A percentile compares a stretch with the other conserved stretches of the same genome.
These are phyloP conservation scores for Cryptomeria japonica DNA, from an alignment of 75 land plant species.

Conservation along the genomic window DNA sequence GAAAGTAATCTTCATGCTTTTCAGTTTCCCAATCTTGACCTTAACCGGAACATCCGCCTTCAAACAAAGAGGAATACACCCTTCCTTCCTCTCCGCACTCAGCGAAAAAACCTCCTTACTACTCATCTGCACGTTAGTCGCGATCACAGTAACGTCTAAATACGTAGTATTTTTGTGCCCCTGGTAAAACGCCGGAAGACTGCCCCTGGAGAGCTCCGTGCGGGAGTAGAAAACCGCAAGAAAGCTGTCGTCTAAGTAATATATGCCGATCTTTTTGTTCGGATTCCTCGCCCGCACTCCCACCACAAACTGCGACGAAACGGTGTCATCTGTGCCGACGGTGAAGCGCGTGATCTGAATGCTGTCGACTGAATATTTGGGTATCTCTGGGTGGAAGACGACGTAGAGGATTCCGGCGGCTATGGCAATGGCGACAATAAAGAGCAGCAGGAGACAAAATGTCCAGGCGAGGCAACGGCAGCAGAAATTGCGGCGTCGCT, in stretches of 20 bases:
- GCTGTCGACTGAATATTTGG: neutral
- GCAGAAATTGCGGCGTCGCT: constrained; percentile 24
- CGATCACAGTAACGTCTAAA: constrained; percentile 34
- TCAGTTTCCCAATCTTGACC: too few species aligned
- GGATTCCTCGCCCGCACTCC: too few species aligned
- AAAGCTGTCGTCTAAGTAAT: too few species aligned
- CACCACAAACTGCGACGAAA: constrained; percentile 10
- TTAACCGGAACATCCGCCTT: too few species aligned
- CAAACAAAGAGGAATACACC: too few species aligned
- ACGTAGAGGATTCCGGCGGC: constrained; percentile 34
- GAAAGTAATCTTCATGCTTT: too few species aligned
- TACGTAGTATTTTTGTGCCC: constrained; percentile 45
- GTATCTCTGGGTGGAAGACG: neutral
- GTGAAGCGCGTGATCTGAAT: constrained; percentile 31
- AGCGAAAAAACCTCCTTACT: constrained; percentile 4
- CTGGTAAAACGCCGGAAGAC: constrained; percentile 33
- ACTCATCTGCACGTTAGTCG: constrained; percentile 19
- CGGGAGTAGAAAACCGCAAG: constrained; percentile 40
- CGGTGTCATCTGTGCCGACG: constrained; percentile 18
- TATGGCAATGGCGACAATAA: constrained; percentile 20
- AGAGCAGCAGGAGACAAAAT: constrained; percentile 28
- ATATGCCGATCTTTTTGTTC: too few species aligned
- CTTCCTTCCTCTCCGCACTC: too few species aligned
- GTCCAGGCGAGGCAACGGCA: constrained; percentile 52
- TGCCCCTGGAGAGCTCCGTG: constrained; percentile 41